Percentiles rank a stretch among this genome's conserved stretches.
phyloP scores from a whole-genome alignment of 805 yeast species.

The Wickerhamomyces chambardii region DNA sequence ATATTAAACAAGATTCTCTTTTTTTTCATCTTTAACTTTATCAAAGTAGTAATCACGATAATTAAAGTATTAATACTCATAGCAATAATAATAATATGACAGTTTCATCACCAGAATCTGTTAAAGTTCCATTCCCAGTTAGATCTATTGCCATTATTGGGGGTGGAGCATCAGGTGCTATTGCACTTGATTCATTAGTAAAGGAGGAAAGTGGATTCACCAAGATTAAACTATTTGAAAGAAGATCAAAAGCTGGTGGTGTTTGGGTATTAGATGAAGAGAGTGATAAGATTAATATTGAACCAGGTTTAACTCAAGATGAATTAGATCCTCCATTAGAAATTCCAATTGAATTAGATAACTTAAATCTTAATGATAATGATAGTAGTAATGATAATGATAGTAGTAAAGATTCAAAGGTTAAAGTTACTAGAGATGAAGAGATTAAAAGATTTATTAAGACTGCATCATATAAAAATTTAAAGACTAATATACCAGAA shows the following conservation, averaged over 20 bases:
- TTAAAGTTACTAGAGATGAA: neutral
- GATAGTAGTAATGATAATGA: neutral
- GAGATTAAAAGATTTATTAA: slow-evolving; percentile 15
- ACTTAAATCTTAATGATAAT: neutral
- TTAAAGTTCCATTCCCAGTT: neutral
- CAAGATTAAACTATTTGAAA: slow-evolving; percentile 27
- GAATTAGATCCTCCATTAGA: slow-evolving; percentile 19
- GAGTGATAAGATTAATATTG: slow-evolving; percentile 12
- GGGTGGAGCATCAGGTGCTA: slow-evolving; percentile 39
- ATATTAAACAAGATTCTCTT: too few relatives aligned
- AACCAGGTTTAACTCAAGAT: slow-evolving; percentile 18
- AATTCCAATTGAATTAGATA: slow-evolving; percentile 2
- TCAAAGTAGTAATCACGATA: too few relatives aligned
- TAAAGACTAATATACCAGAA: slow-evolving; percentile 34
- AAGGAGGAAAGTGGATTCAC: slow-evolving; percentile 25
- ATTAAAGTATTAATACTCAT: too few relatives aligned
- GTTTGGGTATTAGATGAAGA: slow-evolving; percentile 28
- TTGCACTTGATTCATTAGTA: slow-evolving; percentile 25
- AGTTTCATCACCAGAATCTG: neutral
- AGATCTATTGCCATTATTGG: slow-evolving; percentile 32
- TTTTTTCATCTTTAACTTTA: too few relatives aligned
- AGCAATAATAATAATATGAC: neutral
- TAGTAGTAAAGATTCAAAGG: neutral
- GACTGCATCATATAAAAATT: slow-evolving; percentile 21
- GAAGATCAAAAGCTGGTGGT: slow-evolving; percentile 30